phyloP scores from a whole-genome alignment of 2,329 filamentous ascomycete species.

The Colletotrichum orchidophilum region DNA sequence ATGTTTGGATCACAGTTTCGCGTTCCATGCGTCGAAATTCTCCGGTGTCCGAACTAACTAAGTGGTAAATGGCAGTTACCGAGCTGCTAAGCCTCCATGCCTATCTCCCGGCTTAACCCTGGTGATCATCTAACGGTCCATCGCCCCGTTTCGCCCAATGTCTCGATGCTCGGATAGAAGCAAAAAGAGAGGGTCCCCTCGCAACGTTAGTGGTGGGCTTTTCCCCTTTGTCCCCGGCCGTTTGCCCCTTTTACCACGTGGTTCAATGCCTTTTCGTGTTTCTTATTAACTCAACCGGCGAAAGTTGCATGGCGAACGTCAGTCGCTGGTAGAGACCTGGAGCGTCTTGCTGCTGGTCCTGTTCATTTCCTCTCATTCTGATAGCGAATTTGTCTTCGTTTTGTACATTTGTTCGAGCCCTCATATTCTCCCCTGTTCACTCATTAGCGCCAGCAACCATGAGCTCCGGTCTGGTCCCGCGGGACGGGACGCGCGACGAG shows the following conservation, averaged over 20 bases:
- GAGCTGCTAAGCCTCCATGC: background rate
- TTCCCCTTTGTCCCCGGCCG: background rate
- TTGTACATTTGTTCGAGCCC: background rate
- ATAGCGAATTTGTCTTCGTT: background rate
- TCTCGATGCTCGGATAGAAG: constrained; percentile 13
- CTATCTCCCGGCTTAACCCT: background rate
- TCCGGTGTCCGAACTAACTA: background rate
- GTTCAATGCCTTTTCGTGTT: background rate
- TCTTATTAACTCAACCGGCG: constrained; percentile 1
- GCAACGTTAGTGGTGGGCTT: constrained; percentile 9
- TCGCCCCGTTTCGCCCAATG: constrained; percentile 14
- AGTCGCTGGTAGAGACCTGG: constrained; percentile 2
- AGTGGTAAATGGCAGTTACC: background rate
- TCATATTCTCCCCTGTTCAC: background rate
- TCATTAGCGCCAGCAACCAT: constrained; percentile 3
- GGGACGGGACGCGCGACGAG: constrained; percentile 28
- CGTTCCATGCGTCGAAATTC: constrained; percentile 1
- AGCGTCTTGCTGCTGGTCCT: constrained; percentile 4
- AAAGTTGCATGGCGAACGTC: constrained; percentile 17
- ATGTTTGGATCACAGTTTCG: background rate
- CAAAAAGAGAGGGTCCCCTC: constrained; percentile 16
- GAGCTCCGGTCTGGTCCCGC: constrained; percentile 27
- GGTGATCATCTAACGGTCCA: background rate
- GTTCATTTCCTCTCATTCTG: background rate
- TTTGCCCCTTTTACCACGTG: constrained; percentile 30